Percentiles rank a stretch among this genome's conserved stretches.
phyloP scores from a whole-genome alignment of 106 monocot genomes.

The Hemerocallis citrina region DNA sequence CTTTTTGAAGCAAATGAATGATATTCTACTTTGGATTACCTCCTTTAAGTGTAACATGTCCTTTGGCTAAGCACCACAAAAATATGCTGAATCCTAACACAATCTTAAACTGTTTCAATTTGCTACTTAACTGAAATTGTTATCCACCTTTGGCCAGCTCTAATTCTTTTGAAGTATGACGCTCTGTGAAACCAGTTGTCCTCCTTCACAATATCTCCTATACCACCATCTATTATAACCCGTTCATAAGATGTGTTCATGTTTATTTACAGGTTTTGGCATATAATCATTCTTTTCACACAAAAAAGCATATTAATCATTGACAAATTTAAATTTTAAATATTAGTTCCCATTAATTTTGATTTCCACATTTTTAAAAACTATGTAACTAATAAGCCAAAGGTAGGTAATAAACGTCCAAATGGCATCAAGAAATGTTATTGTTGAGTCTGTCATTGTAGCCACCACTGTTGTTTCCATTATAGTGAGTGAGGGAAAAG shows the following conservation, averaged over 20 bases:
- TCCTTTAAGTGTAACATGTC: background rate
- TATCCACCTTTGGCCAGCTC: background rate
- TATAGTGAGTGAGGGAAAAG: too few species aligned
- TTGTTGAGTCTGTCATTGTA: too few species aligned
- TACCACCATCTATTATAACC: background rate
- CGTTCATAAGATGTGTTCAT: background rate
- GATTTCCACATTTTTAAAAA: too few species aligned
- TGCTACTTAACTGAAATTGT: background rate
- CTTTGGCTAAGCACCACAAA: background rate
- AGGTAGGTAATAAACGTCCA: too few species aligned
- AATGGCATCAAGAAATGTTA: too few species aligned
- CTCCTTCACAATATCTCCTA: background rate
- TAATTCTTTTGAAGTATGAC: background rate
- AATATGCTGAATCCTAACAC: background rate
- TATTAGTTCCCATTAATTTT: too few species aligned
- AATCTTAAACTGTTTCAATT: background rate
- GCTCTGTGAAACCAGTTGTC: background rate
- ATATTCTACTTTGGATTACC: background rate
- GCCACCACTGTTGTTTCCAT: too few species aligned
- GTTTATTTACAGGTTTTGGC: too few species aligned
- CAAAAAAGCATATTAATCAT: too few species aligned
- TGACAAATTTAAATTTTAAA: too few species aligned
- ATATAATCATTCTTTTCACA: too few species aligned
- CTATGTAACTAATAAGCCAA: too few species aligned
- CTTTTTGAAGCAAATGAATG: background rate